phyloP scores from a whole-genome alignment of 768 basidiomycete genomes.

The Melanogaster broomeanus region DNA sequence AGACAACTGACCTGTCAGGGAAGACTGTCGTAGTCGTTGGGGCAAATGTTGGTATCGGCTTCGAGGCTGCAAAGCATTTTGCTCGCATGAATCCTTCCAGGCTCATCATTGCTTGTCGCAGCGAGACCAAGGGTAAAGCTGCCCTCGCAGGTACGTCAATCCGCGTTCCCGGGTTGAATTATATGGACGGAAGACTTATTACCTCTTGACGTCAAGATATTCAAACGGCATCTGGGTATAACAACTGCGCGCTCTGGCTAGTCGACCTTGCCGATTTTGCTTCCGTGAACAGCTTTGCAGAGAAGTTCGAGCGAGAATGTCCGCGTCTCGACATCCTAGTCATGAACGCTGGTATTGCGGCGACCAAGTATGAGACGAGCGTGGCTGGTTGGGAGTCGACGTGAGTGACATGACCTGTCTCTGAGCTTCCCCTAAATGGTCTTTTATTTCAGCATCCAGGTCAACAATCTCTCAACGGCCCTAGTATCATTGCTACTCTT shows the following conservation, averaged over 20 bases:
- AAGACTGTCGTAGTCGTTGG: constrained; percentile 34
- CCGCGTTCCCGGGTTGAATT: not conserved
- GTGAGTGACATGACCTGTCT: constrained; percentile 26
- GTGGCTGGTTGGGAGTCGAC: constrained; percentile 48
- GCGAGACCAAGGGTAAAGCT: constrained; percentile 19
- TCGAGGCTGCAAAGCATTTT: constrained; percentile 33
- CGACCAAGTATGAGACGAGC: constrained; percentile 23
- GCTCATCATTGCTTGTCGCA: constrained; percentile 32
- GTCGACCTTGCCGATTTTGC: constrained; percentile 44
- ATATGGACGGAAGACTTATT: not conserved
- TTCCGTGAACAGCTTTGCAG: constrained; percentile 42
- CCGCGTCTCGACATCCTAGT: constrained; percentile 43
- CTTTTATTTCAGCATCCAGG: constrained; percentile 33
- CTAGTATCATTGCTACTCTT: constrained; percentile 36
- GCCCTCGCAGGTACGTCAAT: constrained; percentile 22
- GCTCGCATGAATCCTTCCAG: constrained; percentile 31
- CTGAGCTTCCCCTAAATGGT: not conserved
- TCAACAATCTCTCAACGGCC: constrained; percentile 35
- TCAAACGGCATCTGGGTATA: constrained; percentile 26
- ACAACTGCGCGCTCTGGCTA: constrained; percentile 38
- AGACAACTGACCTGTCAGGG: constrained; percentile 26
- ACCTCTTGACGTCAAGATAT: constrained; percentile 17
- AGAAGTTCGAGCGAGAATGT: constrained; percentile 21
- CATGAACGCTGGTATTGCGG: constrained; percentile 40
- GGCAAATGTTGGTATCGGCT: constrained; percentile 34